Evolutionary conservation across 768 basidiomycete species (phyloP), one percentile per base, ranked within the genome.

Genomic region (Leccinum olivaceopallidum): DNA sequence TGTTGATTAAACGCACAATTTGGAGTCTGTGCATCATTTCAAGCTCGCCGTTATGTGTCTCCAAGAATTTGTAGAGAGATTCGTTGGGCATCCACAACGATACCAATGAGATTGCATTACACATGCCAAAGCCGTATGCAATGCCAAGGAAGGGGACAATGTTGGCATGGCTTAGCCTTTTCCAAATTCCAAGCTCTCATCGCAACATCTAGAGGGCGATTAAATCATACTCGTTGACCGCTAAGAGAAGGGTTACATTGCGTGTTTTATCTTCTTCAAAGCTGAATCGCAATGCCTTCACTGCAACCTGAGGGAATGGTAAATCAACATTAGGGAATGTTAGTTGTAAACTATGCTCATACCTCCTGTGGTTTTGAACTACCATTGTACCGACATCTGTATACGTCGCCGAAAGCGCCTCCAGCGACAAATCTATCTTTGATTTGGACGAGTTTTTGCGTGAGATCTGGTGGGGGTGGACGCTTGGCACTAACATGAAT

Each of bases 401-500:
- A 53, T 2, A 53, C 18, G 60, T 67, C 56, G 1, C 13, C 47
- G 24, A 13, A 36, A 3, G 28, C 1, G 5, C 53, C 53, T 22
- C 53, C 53, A 22, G n/a, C 20, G 28, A 34, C n/a, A 36, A 16
- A 53, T 13, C 14, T 12, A 53, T 20, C 32, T 8, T 9, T 53
- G 8, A 14, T 32, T 32, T 4, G 22, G n/a, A 53, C 18, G 20
- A 53, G n/a, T 9, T 22, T n/a, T 18, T 0, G 0, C 4, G 53
- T 53, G 53, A 53, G 53, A 20, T 53, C 53, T 36, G 53, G n/a
- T 34, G 53, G 53, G 12, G 53, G n/a, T n/a, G 24, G 49, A 50
- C 49, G 5, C 49, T 26, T 8, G 16, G 16, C 49, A 50, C 49
- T 50, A 18, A 20, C 22, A 10, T 5, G 71, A 72, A 52, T 67